Conservation (phyloP, 805 yeast genomes). For the Candida palmyrensis region DNA sequence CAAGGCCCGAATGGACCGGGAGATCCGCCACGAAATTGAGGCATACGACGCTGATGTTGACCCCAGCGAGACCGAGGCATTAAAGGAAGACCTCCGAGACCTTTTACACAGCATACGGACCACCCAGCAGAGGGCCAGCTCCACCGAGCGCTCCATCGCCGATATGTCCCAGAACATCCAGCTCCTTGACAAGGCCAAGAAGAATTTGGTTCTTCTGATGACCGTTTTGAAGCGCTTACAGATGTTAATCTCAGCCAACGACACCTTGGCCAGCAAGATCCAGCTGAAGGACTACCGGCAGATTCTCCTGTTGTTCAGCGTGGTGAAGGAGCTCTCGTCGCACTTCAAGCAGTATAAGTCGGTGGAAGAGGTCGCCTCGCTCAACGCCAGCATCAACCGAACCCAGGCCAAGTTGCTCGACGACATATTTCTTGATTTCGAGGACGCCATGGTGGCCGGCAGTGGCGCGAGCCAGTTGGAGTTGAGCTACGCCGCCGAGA, state of each 20-base stretch:
- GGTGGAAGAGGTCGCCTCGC: constrained; percentile 68
- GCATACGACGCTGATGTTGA: constrained; percentile 19
- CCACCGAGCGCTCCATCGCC: constrained; percentile 59
- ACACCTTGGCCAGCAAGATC: constrained; percentile 47
- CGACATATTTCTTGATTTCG: constrained; percentile 72
- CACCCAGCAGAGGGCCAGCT: constrained; percentile 43
- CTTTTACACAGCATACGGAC: constrained; percentile 42
- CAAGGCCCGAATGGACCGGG: constrained; percentile 43
- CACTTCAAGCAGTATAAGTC: constrained; percentile 79
- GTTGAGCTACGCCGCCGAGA: constrained; percentile 60
- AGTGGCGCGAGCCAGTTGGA: constrained; percentile 13
- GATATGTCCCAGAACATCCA: constrained; percentile 75
- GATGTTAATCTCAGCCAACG: constrained; percentile 75
- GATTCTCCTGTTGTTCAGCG: constrained; percentile 58
- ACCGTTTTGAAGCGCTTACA: constrained; percentile 82
- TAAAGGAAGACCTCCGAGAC: constrained; percentile 28
- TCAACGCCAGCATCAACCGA: constrained; percentile 54
- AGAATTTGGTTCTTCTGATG: constrained; percentile 78
- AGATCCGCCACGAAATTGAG: constrained; percentile 35
- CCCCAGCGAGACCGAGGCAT: constrained; percentile 13
- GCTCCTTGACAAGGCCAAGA: constrained; percentile 73
- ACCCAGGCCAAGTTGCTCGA: constrained; percentile 59
- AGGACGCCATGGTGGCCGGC: constrained; percentile 28
- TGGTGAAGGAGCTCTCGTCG: constrained; percentile 65
- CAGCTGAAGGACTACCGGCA: constrained; percentile 47